Evolutionary conservation across 2,329 filamentous ascomycete genomes (phyloP), one percentile per base, ranked within the genome.

Genomic region (Calonectria pauciramosa): DNA sequence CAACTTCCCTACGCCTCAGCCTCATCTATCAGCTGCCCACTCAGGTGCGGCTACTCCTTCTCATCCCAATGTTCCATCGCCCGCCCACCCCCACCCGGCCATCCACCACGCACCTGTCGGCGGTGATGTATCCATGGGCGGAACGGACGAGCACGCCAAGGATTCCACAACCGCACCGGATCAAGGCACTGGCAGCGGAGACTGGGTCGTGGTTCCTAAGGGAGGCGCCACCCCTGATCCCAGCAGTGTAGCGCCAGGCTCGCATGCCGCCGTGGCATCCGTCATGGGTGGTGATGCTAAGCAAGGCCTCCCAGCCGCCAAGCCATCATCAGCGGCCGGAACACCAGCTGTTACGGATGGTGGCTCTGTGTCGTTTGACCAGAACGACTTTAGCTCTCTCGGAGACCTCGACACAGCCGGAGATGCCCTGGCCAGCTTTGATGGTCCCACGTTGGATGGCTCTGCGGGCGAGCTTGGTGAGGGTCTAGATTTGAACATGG

Each of bases 171-270:
- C 88, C 23, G 88, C 89, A 16, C 85, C 88, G 14, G 88, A 89
- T 70, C 87, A 90, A 70, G 87, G 86, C 5, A 88, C 88, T 0
- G 89, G 87, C 26, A 88, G 86, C 69, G 93, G 90, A 36, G 94
- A 96, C 76, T 96, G 94, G 94, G 92, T 95, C 4, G 93, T 96
- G 72, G 91, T 96, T 36, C 91, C 93, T 70, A 93, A 94, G 77
- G 91, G 91, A 60, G 89, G 88, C 30, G 86, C 86, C 51, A 88
- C 86, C 78, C 85, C 86, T 47, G 84, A 86, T 54, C 82, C 83
- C 49, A 82, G 79, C 30, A 71, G 75, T n/a, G 74, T 77, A 20
- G 63, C 65, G 49, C 56, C 75, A 20, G 59, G 68, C 11, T 72
- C 74, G 11, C 56, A 60, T 38, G 11, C 56, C n/a, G 32, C 56